phyloP scores from a whole-genome alignment of 306 rosid species.

The Pueraria montana region DNA sequence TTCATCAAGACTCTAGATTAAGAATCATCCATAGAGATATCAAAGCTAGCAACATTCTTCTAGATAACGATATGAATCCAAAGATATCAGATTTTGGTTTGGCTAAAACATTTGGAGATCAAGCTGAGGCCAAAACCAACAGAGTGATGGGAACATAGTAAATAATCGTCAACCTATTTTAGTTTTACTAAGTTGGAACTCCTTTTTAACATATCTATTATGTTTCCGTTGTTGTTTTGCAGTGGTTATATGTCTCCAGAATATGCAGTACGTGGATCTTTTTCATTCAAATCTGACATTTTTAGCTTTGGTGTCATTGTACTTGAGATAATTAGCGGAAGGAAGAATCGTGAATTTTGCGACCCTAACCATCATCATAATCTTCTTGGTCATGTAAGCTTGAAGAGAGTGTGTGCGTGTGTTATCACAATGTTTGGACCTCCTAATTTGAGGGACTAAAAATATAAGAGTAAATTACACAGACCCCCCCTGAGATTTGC shows the following conservation, averaged over 20 bases:
- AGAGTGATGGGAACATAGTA: background rate
- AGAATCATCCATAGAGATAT: too few species aligned
- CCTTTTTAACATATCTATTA: background rate
- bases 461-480: too few species aligned
- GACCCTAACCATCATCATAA: background rate
- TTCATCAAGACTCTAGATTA: too few species aligned
- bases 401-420: background rate
- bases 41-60: too few species aligned
- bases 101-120: background rate
- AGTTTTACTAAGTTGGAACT: background rate
- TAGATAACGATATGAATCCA: too few species aligned
- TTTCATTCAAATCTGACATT: background rate
- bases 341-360: background rate
- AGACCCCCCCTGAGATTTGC: too few species aligned
- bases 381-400: constrained; percentile 6
- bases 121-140: too few species aligned
- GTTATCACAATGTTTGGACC: too few species aligned
- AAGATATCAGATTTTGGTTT: background rate
- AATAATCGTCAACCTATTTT: background rate
- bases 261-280: background rate
- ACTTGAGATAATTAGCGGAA: background rate
- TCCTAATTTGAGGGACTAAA: too few species aligned
- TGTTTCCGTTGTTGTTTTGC: background rate
- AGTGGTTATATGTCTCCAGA: too few species aligned
- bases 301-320: constrained; percentile 7